Conservation (phyloP, 192 early-diverging fungal genomes). For the Podila epicladia region DNA sequence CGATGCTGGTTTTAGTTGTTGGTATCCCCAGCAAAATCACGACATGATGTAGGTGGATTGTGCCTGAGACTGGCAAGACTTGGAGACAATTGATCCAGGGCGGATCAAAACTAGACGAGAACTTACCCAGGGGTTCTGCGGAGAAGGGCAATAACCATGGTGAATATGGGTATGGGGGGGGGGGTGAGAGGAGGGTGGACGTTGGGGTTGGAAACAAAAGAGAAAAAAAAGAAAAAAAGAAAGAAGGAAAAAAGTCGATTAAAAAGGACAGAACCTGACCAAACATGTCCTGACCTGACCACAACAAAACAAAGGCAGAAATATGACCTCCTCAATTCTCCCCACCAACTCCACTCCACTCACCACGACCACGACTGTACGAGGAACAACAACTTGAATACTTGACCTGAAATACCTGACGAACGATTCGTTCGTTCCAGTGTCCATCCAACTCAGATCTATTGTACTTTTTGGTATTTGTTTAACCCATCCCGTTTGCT, state of each 20-base stretch:
- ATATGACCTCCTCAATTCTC: too few relatives aligned
- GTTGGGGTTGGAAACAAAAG: conserved; percentile 3
- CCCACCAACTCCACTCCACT: too few relatives aligned
- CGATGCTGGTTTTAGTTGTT: too few relatives aligned
- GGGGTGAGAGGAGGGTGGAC: background rate
- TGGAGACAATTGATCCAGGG: too few relatives aligned
- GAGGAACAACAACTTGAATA: too few relatives aligned
- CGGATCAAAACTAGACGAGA: background rate
- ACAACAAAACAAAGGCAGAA: background rate
- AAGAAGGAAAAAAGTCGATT: background rate
- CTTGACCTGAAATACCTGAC: too few relatives aligned
- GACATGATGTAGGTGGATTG: too few relatives aligned
- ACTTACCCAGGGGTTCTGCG: conserved; percentile 38
- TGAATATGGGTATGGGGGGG: background rate
- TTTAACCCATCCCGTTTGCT: too few relatives aligned
- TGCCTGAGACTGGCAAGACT: too few relatives aligned
- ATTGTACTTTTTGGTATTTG: background rate
- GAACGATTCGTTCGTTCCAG: background rate
- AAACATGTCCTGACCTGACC: background rate
- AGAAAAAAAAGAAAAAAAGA: conserved; percentile 8
- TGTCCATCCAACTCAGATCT: background rate
- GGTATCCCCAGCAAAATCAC: too few relatives aligned
- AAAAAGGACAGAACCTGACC: background rate
- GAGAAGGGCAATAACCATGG: conserved; percentile 21
- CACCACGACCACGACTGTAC: too few relatives aligned